phyloP scores from a whole-genome alignment of 176 grass and related monocot species.

The Zea luxurians region DNA sequence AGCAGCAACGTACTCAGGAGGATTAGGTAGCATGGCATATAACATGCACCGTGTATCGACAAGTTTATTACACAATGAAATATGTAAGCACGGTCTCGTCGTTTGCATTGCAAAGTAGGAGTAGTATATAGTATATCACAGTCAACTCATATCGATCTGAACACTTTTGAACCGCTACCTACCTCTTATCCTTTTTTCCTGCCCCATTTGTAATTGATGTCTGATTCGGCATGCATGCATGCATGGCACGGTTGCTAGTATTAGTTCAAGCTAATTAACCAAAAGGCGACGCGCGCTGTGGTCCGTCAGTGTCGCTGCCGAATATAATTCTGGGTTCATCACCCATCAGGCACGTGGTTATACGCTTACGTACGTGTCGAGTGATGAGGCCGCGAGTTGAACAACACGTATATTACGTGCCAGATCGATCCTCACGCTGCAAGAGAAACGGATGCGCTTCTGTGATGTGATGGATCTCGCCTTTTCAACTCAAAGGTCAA shows the following conservation, averaged over 20 bases:
- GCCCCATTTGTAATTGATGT: background rate
- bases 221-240: background rate
- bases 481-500: slow-evolving; percentile 55
- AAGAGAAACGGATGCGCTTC: background rate
- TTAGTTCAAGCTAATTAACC: background rate
- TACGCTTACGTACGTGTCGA: background rate
- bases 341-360: slow-evolving; percentile 5
- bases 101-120: slow-evolving; percentile 3
- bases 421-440: background rate
- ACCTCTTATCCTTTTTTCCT: background rate
- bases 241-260: background rate
- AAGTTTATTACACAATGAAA: background rate
- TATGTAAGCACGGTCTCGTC: background rate
- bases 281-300: slow-evolving; percentile 14
- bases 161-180: background rate
- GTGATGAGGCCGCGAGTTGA: background rate
- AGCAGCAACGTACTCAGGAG: background rate
- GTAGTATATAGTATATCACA: background rate
- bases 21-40: slow-evolving; percentile 50
- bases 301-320: slow-evolving; percentile 43
- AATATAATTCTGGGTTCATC: background rate
- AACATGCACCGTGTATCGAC: slow-evolving; percentile 16
- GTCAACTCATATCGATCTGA: background rate
- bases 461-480: background rate
- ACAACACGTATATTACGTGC: background rate